These are phyloP conservation scores for Eucommia ulmoides DNA, from an alignment of 257 asterid genomes.

Conservation along the genomic window DNA sequence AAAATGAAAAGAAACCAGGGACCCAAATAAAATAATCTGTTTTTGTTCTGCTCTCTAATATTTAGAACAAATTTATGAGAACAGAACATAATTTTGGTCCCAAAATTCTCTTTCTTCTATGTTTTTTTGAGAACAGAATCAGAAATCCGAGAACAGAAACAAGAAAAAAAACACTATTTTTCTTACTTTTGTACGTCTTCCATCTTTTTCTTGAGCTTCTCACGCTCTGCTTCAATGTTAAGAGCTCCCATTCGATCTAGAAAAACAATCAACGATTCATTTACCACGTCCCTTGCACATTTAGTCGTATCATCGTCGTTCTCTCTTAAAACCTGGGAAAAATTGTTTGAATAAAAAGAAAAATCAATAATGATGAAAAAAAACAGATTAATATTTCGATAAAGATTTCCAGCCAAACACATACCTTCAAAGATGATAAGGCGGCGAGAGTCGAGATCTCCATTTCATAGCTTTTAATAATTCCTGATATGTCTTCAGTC, in stretches of 20 bases:
- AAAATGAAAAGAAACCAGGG: too few species aligned
- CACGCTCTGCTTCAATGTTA: constrained; percentile 62
- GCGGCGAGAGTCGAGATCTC: constrained; percentile 79
- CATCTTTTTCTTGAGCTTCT: constrained; percentile 66
- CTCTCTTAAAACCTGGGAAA: constrained; percentile 50
- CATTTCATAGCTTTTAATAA: constrained; percentile 37
- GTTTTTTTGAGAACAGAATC: too few species aligned
- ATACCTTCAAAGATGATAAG: constrained; percentile 57
- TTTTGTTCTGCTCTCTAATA: too few species aligned
- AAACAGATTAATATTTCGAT: neutral
- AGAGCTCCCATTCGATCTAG: constrained; percentile 40
- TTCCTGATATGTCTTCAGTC: constrained; percentile 25
- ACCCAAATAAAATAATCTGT: too few species aligned
- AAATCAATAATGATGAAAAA: neutral
- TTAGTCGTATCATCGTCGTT: constrained; percentile 55
- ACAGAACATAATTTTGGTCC: too few species aligned
- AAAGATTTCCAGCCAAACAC: constrained; percentile 5
- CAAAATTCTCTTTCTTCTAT: too few species aligned
- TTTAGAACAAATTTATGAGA: too few species aligned
- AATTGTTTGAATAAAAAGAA: neutral
- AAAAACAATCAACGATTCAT: constrained; percentile 49
- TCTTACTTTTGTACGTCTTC: constrained; percentile 66
- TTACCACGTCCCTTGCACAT: constrained; percentile 51
- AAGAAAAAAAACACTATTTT: too few species aligned
- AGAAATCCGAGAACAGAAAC: too few species aligned